Conservation (phyloP, 2,329 filamentous ascomycete species). For the Monascus ruber region DNA sequence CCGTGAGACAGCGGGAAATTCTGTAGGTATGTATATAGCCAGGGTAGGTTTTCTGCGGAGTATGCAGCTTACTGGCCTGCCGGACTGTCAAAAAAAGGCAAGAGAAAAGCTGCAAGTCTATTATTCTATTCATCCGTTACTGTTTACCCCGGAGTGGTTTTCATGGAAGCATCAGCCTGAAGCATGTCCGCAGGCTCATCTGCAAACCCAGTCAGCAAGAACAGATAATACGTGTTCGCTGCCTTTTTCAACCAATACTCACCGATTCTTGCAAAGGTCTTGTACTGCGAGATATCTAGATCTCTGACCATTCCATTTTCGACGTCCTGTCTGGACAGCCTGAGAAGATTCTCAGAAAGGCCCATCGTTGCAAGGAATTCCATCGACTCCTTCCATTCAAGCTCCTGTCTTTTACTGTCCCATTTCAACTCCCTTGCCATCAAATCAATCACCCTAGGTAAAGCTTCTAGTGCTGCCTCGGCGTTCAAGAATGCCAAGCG, state of each 20-base stretch:
- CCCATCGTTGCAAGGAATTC: conserved; percentile 52
- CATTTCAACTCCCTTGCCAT: conserved; percentile 78
- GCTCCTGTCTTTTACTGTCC: conserved; percentile 59
- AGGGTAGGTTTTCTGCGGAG: no score
- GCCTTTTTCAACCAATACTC: conserved; percentile 10
- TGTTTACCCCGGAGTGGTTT: no score
- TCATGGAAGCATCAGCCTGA: no score
- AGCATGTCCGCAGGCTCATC: no score
- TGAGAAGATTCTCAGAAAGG: conserved; percentile 45
- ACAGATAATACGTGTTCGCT: no score
- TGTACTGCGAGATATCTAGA: conserved; percentile 29
- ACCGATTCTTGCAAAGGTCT: conserved; percentile 32
- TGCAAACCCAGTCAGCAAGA: no score
- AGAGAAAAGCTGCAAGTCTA: no score
- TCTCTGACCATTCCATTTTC: conserved; percentile 43
- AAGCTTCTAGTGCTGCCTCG: conserved; percentile 74
- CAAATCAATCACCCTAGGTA: conserved; percentile 76
- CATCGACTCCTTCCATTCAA: conserved; percentile 67
- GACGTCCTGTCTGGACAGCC: conserved; percentile 46
- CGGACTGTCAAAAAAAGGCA: no score
- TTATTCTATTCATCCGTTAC: no score
- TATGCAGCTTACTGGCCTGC: no score
- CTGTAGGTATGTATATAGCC: no score
- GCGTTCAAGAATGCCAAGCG: conserved; percentile 84
- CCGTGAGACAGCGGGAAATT: no score